Percentiles rank a stretch among this genome's conserved stretches.
Conservation (phyloP, 208 protist genomes). For the Leishmania lainsoni region DNA sequence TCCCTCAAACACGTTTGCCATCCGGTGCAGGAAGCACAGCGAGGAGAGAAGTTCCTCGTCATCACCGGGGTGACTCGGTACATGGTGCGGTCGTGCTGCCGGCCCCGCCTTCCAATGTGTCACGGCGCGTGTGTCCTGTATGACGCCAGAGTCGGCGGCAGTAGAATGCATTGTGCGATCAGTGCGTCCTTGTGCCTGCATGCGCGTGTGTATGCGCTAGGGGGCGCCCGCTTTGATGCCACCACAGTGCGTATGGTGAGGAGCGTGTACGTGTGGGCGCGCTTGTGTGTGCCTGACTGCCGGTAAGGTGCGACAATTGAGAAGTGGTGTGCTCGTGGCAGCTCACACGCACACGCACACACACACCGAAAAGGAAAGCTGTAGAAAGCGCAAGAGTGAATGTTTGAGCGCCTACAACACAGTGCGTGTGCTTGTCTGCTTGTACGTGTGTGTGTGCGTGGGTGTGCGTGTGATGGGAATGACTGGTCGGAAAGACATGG, state of each 20-base stretch:
- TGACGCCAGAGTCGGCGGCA: neutral
- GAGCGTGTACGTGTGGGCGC: neutral
- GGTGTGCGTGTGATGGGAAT: neutral
- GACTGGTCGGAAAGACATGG: neutral
- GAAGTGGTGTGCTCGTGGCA: too few species aligned
- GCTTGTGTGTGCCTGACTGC: neutral
- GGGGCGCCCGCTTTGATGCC: neutral
- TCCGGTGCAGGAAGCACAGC: constrained; percentile 64
- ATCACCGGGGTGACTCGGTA: neutral
- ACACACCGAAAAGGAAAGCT: neutral
- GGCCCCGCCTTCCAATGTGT: constrained; percentile 14
- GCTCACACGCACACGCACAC: neutral
- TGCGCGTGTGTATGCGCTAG: neutral
- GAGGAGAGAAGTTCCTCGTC: constrained; percentile 31
- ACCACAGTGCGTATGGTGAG: neutral
- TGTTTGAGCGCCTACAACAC: neutral
- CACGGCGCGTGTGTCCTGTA: neutral
- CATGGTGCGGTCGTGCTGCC: neutral
- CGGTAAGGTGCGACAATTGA: neutral
- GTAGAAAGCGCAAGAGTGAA: neutral
- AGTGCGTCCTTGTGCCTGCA: neutral
- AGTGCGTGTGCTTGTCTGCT: neutral
- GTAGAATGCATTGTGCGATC: constrained; percentile 9
- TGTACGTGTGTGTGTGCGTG: neutral
- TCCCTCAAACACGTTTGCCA: constrained; percentile 57